These are phyloP conservation scores for Juglanconis oblonga DNA, from an alignment of 2,329 filamentous ascomycete species.

Conservation along the genomic window DNA sequence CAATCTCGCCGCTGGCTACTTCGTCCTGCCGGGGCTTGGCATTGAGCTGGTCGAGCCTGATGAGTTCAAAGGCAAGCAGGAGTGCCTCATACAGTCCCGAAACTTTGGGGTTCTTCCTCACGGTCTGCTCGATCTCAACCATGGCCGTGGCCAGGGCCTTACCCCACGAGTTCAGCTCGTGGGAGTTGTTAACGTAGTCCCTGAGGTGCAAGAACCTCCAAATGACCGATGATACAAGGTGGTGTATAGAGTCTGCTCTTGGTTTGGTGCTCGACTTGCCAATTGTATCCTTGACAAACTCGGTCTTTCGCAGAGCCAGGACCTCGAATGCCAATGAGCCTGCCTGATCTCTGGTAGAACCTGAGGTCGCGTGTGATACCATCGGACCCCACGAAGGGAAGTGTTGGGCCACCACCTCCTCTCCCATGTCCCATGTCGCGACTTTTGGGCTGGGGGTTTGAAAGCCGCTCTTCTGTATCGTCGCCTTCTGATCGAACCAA, in stretches of 20 bases:
- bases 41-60: conserved; percentile 76
- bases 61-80: conserved; percentile 80
- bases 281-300: conserved; percentile 69
- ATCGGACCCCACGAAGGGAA: conserved; percentile 30
- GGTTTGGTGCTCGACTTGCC: conserved; percentile 46
- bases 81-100: conserved; percentile 68
- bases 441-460: conserved; percentile 46
- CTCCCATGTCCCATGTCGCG: conserved; percentile 71
- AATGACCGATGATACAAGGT: conserved; percentile 68
- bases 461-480: conserved; percentile 50
- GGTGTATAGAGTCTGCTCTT: conserved; percentile 62
- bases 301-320: conserved; percentile 63
- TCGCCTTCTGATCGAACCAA: conserved; percentile 75
- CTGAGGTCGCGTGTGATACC: neutral
- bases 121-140: conserved; percentile 55
- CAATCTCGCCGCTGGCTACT: conserved; percentile 66
- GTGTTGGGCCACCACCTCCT: conserved; percentile 49
- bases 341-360: conserved; percentile 30
- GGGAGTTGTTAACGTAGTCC: conserved; percentile 75
- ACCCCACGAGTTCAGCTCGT: conserved; percentile 82
- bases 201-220: conserved; percentile 90
- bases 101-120: conserved; percentile 41
- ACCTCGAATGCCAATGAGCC: conserved; percentile 59
- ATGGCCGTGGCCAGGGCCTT: conserved; percentile 72
- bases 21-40: conserved; percentile 58